A percentile compares a stretch with the other conserved stretches of the same genome.
These are phyloP conservation scores for Leccinum pellstonianum DNA, from an alignment of 768 basidiomycete genomes.

Conservation along the genomic window DNA sequence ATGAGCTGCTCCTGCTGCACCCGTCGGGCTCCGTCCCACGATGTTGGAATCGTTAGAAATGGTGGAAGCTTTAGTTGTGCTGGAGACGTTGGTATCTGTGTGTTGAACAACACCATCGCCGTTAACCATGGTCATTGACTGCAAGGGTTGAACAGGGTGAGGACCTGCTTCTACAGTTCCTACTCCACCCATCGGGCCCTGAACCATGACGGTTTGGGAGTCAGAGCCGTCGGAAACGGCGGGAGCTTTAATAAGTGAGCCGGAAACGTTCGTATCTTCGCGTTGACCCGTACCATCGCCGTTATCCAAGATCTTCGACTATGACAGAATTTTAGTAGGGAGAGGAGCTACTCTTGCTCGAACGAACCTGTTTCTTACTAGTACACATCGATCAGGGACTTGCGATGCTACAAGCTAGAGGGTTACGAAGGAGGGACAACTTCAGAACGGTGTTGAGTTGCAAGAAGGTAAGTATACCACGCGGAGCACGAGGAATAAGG, in stretches of 20 bases:
- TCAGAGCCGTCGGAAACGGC: no score
- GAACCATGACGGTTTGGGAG: no score
- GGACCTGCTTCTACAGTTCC: no score
- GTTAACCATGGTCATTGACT: no score
- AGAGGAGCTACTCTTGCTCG: neutral
- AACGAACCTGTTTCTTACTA: constrained; percentile 17
- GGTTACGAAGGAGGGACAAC: neutral
- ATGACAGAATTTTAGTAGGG: constrained; percentile 1
- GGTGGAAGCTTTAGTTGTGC: neutral
- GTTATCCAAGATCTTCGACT: constrained; percentile 10
- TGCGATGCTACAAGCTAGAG: neutral
- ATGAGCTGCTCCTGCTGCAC: neutral
- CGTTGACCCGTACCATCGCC: neutral
- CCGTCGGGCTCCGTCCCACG: neutral
- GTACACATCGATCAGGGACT: constrained; percentile 15
- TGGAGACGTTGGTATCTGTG: neutral
- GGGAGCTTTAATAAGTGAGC: no score
- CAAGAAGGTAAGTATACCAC: neutral
- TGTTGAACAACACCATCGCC: no score
- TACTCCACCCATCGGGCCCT: no score
- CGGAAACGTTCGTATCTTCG: neutral
- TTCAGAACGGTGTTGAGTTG: neutral
- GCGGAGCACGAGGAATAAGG: neutral
- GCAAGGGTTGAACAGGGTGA: no score
- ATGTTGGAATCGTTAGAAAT: neutral